A percentile compares a stretch with the other conserved stretches of the same genome.
These are phyloP conservation scores for Macrocybe sp. DNA, from an alignment of 1,284 basidiomycete genomes.

Conservation along the genomic window DNA sequence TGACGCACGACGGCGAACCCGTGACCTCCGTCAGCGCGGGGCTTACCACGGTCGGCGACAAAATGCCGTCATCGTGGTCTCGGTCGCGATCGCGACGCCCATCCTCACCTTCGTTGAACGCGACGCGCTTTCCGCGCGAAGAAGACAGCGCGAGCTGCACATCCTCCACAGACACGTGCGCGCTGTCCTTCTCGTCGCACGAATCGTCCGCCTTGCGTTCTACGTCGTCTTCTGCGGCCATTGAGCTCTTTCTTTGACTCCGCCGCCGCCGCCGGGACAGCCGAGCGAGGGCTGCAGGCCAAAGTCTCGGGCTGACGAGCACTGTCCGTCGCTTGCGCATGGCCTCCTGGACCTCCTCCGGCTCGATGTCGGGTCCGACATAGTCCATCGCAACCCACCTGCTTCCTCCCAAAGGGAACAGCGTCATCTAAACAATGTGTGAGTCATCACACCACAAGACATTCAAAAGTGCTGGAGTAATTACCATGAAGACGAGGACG, in stretches of 20 bases:
- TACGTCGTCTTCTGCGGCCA: background rate
- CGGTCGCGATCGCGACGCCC: constrained; percentile 17
- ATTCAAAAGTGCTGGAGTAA: constrained; percentile 3
- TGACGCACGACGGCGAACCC: background rate
- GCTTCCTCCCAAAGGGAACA: constrained; percentile 58
- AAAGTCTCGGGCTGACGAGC: constrained; percentile 3
- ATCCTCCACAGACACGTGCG: too few relatives aligned
- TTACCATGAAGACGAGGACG: constrained; percentile 33
- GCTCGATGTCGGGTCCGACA: constrained; percentile 55
- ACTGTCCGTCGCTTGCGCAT: constrained; percentile 24
- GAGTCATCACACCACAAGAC: constrained; percentile 32
- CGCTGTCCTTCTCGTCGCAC: background rate
- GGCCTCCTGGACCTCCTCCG: constrained; percentile 44
- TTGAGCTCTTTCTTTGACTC: background rate
- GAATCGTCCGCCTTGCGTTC: too few relatives aligned
- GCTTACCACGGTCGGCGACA: constrained; percentile 16
- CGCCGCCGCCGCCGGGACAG: too few relatives aligned
- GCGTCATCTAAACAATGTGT: constrained; percentile 41
- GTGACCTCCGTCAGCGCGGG: constrained; percentile 20
- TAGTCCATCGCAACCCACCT: constrained; percentile 54
- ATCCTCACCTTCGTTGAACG: constrained; percentile 16
- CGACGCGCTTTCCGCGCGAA: constrained; percentile 19
- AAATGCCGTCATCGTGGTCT: constrained; percentile 19
- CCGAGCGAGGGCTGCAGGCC: too few relatives aligned
- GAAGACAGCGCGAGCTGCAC: background rate